Base-by-base conservation (phyloP, 1,284 basidiomycete species). In the Boletus sp. region DNA sequence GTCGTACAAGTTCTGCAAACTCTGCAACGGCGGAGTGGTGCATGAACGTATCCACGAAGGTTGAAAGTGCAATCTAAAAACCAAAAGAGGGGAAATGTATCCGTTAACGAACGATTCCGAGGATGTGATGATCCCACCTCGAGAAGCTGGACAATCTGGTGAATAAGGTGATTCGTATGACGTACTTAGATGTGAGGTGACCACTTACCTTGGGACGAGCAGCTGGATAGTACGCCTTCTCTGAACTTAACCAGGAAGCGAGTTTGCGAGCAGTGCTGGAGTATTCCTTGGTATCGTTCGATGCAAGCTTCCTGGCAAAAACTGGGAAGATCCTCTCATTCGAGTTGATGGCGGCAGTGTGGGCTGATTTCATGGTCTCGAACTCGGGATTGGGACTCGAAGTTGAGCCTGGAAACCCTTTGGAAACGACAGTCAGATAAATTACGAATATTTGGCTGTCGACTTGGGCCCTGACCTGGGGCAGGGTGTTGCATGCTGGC, bases 261-360 rank as follows among this genome's bases (percentile, higher is more conserved):
- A 65, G 40, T 46, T 65, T 65, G 25, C 46, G 44, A 12, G 49
- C 17, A 1, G 53, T 66, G 13, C 20, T 44, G n/a, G 25, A 8
- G 16, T 50, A 65, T 9, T 65, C 57, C 6, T 30, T 52, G 41
- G 38, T 1, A n/a, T 65, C 60, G 5, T 26, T 36, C 17, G 63
- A 68, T 7, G 51, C 44, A 22, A 65, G 62, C 30, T 54, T 67
- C 19, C 25, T 44, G 14, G 54, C 60, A 36, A 68, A 66, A 17
- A 65, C 4, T 0, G 66, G 63, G 19, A 65, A 65, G 41, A 61
- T 56, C 42, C 41, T 66, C 36, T 68, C 66, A 8, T 65, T 65
- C 4, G 59, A 48, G 26, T 7, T 48, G 9, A 64, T 50, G 27
- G 61, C 66, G 3, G 40, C 49, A 26, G 14, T 53, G 14, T 56